Evolutionary conservation across 176 grass and related monocot species (phyloP), one percentile per base, ranked within the genome.

Genomic region (Pontederia crassipes): DNA sequence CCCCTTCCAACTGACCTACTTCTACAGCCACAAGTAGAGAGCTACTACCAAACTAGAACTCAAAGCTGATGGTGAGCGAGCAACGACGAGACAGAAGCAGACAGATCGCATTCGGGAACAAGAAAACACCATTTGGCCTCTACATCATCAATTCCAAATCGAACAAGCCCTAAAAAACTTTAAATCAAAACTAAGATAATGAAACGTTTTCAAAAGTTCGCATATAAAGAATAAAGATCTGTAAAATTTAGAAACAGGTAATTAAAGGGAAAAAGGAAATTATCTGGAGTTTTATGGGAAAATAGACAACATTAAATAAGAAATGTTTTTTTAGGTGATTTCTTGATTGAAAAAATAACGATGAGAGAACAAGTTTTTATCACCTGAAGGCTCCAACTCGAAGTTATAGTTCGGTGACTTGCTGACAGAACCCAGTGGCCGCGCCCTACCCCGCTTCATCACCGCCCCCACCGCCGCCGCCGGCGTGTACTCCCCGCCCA

Each of bases 381-480:
- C 78, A 89, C 85, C 71, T 58, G 77, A 48, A 64, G 70, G 40
- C 53, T 61, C 75, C 74, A 84, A 72, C 66, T 75, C 74, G 66
- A 84, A 89, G 49, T 66, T 77, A 52, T 74, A 66, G 48, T 61
- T 49, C 12, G 57, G 48, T 12, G 27, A 26, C 17, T 71, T 55
- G 28, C 78, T 58, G 56, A 82, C 71, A 46, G 91, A 80, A 52
- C 82, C 84, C 52, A 79, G 57, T 14, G 82, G 76, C 45, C 84
- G 63, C 7, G 83, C 93, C 74, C 87, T 89, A 48, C 93, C 84
- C 49, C 88, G 78, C 74, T 92, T 98, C 84, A 98, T 92, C 66
- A 79, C 84, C 59, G 93, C 77, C 51, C 93, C 93, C 0, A 98
- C 93, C 26, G 82, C 84, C 20, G 93, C 54, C 14, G 88, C 93